Base-by-base conservation (phyloP, 805 yeast genomes). In the Kuraishia piskuri region DNA sequence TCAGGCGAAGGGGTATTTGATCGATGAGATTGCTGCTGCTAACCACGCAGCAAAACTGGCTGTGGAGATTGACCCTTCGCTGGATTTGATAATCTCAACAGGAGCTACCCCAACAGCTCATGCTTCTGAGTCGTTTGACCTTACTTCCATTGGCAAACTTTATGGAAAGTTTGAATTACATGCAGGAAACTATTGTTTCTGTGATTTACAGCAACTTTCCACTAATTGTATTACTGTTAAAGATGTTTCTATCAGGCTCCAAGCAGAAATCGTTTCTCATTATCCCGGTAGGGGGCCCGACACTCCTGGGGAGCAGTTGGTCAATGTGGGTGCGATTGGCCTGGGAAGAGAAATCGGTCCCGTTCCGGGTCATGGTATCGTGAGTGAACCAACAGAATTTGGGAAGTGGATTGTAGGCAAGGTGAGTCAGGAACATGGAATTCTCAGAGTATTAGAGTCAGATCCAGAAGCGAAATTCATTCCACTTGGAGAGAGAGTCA, bases 41-140 rank as follows among this genome's bases (percentile, higher is more conserved):
- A 76, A 80, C 57, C 63, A 63, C 9, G 92, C 90, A 1, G 78
- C 78, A 45, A 56, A 66, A 54, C 55, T 61, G 40, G 76, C 78
- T 5, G 22, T 58, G 1, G 57, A 61, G 1, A 53, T 75, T 4
- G 74, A 75, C 51, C 70, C 76, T 2, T 50, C 64, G 1, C 57
- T 71, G 45, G 58, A 69, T 20, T 67, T 86, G 25, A 73, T 72
- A 6, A 68, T 87, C 1, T 85, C 92, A 0, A 87, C 86, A 22
- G 95, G 95, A 22, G 90, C 94, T 1, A 86, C 95, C 0, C 94
- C 94, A 48, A 87, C 92, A 0, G 81, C 87, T 4, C 88, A 84
- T 61, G 78, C 88, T 0, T 71, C 83, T 23, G 69, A 69, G 19
- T 40, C 53, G 8, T 57, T 63, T 21, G 61, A 59, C 45, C 50